Evolutionary conservation across 2,329 filamentous ascomycete genomes (phyloP).

Genomic region (Podosphaera fusca): DNA sequence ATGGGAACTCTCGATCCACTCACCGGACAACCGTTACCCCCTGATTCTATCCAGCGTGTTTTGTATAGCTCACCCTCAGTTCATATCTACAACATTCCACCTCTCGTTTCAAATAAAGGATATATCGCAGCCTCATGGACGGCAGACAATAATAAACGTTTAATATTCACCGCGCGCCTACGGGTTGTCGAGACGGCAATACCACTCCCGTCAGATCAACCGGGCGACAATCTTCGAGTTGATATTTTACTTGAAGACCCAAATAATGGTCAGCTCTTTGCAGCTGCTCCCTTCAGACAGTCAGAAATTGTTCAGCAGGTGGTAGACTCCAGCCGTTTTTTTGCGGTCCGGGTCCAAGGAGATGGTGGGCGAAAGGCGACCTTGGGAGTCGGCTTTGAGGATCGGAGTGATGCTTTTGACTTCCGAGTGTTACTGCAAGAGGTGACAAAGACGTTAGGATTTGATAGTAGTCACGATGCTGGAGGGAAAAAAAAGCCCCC

Average conservation of each 20-base stretch:
- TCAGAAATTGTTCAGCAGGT: conserved; percentile 49
- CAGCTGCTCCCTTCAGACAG: conserved; percentile 55
- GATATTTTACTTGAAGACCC: conserved; percentile 64
- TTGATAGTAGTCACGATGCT: conserved; percentile 23
- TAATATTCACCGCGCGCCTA: conserved; percentile 69
- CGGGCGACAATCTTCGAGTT: conserved; percentile 31
- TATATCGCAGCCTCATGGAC: conserved; percentile 65
- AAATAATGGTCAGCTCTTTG: conserved; percentile 51
- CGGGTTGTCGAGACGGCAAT: conserved; percentile 57
- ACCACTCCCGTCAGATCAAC: conserved; percentile 12
- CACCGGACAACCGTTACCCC: conserved; percentile 42
- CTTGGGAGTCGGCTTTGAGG: conserved; percentile 70
- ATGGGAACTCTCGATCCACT: conserved; percentile 36
- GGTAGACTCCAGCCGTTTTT: conserved; percentile 61
- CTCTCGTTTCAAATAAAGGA: conserved; percentile 53
- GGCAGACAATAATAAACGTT: conserved; percentile 36
- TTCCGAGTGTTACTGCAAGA: conserved; percentile 64
- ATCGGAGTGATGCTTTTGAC: conserved; percentile 67
- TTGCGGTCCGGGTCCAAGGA: conserved; percentile 60
- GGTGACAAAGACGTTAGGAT: conserved; percentile 43
- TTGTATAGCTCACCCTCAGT: conserved; percentile 54
- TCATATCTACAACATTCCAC: conserved; percentile 75
- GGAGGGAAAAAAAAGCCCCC: conserved; percentile 14
- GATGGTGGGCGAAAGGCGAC: conserved; percentile 53
- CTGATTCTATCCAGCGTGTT: conserved; percentile 63